phyloP scores from a whole-genome alignment of 345 rosid genomes.

The Passiflora organensis region DNA sequence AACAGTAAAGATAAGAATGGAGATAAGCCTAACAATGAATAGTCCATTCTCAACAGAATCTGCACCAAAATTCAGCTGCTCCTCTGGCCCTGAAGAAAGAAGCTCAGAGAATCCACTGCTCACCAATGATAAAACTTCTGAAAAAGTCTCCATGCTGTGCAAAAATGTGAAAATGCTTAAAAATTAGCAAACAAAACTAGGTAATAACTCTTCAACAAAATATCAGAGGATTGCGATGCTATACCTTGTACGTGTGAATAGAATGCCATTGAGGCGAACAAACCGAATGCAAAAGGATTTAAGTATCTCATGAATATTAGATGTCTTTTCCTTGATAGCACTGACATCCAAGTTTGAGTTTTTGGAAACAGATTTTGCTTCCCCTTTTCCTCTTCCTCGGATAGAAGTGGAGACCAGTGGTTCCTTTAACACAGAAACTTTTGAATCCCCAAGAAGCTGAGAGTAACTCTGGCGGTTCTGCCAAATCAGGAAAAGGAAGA shows the following conservation, averaged over 20 bases:
- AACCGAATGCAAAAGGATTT: slow-evolving; percentile 71
- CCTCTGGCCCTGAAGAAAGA: slow-evolving; percentile 58
- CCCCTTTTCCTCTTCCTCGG: slow-evolving; percentile 63
- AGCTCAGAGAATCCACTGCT: slow-evolving; percentile 59
- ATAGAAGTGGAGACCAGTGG: slow-evolving; percentile 30
- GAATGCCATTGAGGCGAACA: slow-evolving; percentile 87
- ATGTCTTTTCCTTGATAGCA: slow-evolving; percentile 41
- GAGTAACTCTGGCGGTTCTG: slow-evolving; percentile 75
- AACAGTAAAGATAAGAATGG: slow-evolving; percentile 67
- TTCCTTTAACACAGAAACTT: slow-evolving; percentile 36
- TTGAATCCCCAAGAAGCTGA: slow-evolving; percentile 46
- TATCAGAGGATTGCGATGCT: not conserved
- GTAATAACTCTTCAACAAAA: slow-evolving; percentile 4
- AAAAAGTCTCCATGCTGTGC: slow-evolving; percentile 83
- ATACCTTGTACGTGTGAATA: slow-evolving; percentile 93
- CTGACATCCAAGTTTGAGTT: slow-evolving; percentile 38
- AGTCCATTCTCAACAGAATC: slow-evolving; percentile 62
- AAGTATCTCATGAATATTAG: slow-evolving; percentile 37
- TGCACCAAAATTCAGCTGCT: slow-evolving; percentile 59
- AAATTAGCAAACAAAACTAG: not conserved
- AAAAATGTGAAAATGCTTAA: slow-evolving; percentile 8
- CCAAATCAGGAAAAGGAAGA: not conserved
- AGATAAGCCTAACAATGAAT: slow-evolving; percentile 61
- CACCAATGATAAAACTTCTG: slow-evolving; percentile 60
- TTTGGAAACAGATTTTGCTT: slow-evolving; percentile 44